These are phyloP conservation scores for Fusarium chlamydosporum DNA, from an alignment of 2,329 filamentous ascomycete genomes.

Conservation along the genomic window DNA sequence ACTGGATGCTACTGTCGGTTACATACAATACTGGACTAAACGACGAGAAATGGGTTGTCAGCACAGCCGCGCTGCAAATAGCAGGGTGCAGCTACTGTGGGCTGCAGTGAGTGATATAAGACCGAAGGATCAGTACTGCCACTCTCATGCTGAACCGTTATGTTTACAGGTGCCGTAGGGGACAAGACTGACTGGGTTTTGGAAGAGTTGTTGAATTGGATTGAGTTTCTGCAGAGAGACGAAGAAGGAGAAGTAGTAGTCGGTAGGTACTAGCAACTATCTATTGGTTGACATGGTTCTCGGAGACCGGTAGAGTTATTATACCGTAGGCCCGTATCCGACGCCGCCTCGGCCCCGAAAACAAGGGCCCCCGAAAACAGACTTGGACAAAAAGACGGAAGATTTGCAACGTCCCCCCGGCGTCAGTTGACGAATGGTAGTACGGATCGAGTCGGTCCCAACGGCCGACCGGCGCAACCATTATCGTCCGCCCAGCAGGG, in stretches of 20 bases:
- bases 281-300: constrained; percentile 9
- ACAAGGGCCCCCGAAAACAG: constrained; percentile 24
- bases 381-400: constrained; percentile 31
- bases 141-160: neutral
- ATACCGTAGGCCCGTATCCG: constrained; percentile 14
- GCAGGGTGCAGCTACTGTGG: constrained; percentile 30
- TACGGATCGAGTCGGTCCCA: constrained; percentile 45
- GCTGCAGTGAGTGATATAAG: constrained; percentile 14
- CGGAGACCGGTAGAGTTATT: constrained; percentile 16
- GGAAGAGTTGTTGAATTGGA: too few relatives aligned
- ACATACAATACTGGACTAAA: too few relatives aligned
- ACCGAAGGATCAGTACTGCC: constrained; percentile 6
- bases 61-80: constrained; percentile 52
- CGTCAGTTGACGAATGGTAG: constrained; percentile 30
- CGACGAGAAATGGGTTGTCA: constrained; percentile 18
- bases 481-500: constrained; percentile 38
- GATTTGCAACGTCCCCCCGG: constrained; percentile 28
- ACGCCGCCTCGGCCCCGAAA: constrained; percentile 29
- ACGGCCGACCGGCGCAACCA: constrained; percentile 38
- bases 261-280: neutral
- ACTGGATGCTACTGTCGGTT: too few relatives aligned
- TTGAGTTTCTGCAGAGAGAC: neutral
- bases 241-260: neutral
- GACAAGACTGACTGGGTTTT: neutral
- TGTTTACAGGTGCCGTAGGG: neutral